A percentile compares a stretch with the other conserved stretches of the same genome.
These are phyloP conservation scores for Sphagnum contortum DNA, from an alignment of 225 moss, liverwort and hornwort species.

Conservation along the genomic window DNA sequence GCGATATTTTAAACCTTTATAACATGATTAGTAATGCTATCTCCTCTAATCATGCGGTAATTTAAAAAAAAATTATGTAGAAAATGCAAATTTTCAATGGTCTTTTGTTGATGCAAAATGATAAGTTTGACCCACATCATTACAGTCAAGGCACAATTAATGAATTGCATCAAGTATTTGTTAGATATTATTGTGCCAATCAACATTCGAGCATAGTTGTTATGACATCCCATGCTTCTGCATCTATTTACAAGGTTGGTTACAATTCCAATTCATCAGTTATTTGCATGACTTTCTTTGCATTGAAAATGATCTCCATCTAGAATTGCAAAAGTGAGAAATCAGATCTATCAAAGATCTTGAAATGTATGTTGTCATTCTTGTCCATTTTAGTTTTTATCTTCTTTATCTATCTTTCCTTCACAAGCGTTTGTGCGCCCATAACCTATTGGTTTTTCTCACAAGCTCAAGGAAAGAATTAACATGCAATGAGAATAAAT, in stretches of 20 bases:
- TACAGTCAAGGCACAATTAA: background rate
- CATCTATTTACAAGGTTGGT: too few relatives aligned
- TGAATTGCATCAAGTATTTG: background rate
- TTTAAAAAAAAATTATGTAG: too few relatives aligned
- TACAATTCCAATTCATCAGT: background rate
- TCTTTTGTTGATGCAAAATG: background rate
- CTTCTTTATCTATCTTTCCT: too few relatives aligned
- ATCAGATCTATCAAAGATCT: background rate
- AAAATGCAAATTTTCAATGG: background rate
- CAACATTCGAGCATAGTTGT: background rate
- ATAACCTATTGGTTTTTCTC: too few relatives aligned
- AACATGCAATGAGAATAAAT: too few relatives aligned
- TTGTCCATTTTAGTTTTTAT: too few relatives aligned
- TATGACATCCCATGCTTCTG: background rate
- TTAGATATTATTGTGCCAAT: background rate
- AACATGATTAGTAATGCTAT: background rate
- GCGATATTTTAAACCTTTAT: background rate
- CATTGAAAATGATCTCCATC: conserved; percentile 1
- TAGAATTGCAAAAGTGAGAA: background rate
- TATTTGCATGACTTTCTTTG: background rate
- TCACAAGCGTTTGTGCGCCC: too few relatives aligned
- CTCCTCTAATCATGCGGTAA: background rate
- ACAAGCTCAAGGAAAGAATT: too few relatives aligned
- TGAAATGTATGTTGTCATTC: background rate
- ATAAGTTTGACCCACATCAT: background rate